Conservation (phyloP, 2,329 filamentous ascomycete genomes). For the Ophiosphaerella herpotricha region DNA sequence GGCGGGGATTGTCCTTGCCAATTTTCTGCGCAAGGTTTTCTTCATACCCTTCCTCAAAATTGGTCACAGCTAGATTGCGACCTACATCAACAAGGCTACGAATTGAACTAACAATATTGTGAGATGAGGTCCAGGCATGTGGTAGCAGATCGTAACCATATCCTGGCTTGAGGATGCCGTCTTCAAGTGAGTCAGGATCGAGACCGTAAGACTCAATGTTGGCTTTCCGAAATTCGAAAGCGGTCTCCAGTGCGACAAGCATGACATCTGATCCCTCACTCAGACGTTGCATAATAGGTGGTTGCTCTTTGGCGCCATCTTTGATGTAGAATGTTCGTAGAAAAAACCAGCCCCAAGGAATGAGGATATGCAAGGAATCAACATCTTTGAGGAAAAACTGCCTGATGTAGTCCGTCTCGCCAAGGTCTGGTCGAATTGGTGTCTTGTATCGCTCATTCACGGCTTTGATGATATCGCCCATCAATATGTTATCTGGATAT, state of each 20-base stretch:
- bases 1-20: constrained; percentile 48
- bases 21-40: constrained; percentile 53
- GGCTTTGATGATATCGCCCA: constrained; percentile 74
- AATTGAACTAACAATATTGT: constrained; percentile 49
- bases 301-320: constrained; percentile 63
- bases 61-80: constrained; percentile 46
- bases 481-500: constrained; percentile 67
- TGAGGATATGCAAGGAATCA: constrained; percentile 71
- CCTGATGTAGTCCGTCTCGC: constrained; percentile 79
- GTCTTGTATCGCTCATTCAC: constrained; percentile 79
- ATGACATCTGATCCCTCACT: constrained; percentile 78
- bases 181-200: constrained; percentile 62
- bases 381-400: constrained; percentile 76
- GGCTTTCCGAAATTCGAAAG: constrained; percentile 71
- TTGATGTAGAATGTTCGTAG: constrained; percentile 76
- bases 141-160: constrained; percentile 71
- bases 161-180: constrained; percentile 48
- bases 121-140: constrained; percentile 83
- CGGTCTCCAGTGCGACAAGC: constrained; percentile 64
- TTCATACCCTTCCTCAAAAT: constrained; percentile 43
- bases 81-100: constrained; percentile 48
- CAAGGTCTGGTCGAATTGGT: constrained; percentile 64
- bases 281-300: constrained; percentile 50
- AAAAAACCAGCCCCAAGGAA: constrained; percentile 72
- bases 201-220: constrained; percentile 76